Evolutionary conservation across 2,329 filamentous ascomycete genomes (phyloP), one percentile per base, ranked within the genome.

Genomic region (Pleoardoris graminearum): DNA sequence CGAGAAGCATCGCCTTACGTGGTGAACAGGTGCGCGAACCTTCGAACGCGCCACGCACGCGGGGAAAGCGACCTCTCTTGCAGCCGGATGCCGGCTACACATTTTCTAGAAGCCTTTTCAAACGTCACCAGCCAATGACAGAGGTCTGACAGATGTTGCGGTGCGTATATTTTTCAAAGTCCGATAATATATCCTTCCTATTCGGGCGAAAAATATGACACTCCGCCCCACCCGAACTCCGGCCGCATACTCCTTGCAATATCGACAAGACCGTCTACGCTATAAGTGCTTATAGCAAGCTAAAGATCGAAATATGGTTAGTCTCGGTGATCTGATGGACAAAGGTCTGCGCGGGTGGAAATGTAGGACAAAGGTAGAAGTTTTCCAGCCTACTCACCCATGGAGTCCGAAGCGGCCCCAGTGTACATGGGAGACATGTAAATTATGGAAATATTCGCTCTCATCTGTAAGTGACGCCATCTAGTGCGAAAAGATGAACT

Each of bases 181-280:
- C 44, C 33, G 44, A 2, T 22, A 27, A 21, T 38, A 17, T 38
- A 27, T 36, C 23, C 44, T 47, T 47, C 44, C 44, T 37, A 21
- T 19, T 47, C 12, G 19, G 33, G 44, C 44, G 33, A 37, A 23
- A 45, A n/a, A 7, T 11, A 23, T 11, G 19, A n/a, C 35, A 33
- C 33, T 47, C 33, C 44, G 44, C 33, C 44, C 14, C 32, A 16
- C 33, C 33, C 44, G 42, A 45, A 45, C 42, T 45, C 42, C 42
- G 42, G 7, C 29, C 42, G 42, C 36, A 45, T 35, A 33, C 29
- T 23, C 29, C 42, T 32, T 45, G 29, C 30, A 45, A 45, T 35
- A 16, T 32, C 12, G 22, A 17, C 4, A 36, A 17, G 2, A 36
- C 14, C 33, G 4, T 16, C 10, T 3, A 16, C 17, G n/a, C 8